These are phyloP conservation scores for Phtheirospermum japonicum DNA, from an alignment of 257 asterid genomes.

Conservation along the genomic window DNA sequence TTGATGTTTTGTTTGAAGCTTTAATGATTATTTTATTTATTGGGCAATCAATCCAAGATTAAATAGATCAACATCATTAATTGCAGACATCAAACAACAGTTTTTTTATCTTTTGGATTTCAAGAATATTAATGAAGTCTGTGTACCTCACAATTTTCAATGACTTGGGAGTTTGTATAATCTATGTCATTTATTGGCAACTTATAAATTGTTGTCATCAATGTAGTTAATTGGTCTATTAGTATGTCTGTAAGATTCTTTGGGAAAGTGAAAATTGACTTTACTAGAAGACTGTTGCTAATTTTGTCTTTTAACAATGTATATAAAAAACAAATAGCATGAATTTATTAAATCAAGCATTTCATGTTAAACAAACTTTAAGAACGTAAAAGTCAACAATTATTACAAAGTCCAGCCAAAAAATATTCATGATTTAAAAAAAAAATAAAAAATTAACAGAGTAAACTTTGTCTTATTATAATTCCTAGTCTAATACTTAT, in stretches of 20 bases:
- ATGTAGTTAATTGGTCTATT: constrained; percentile 39
- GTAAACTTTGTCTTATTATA: constrained; percentile 8
- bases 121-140: constrained; percentile 3
- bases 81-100: constrained; percentile 22
- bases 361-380: constrained; percentile 24
- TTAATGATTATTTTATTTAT: background rate
- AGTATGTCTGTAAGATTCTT: constrained; percentile 56
- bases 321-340: constrained; percentile 28
- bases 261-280: constrained; percentile 27
- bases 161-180: constrained; percentile 31
- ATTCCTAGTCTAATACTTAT: background rate
- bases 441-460: too few relatives aligned
- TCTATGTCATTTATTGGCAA: constrained; percentile 29
- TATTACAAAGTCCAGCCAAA: too few relatives aligned
- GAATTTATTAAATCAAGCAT: constrained; percentile 25
- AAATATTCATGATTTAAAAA: too few relatives aligned
- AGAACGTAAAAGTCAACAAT: constrained; percentile 37
- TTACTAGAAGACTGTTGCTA: constrained; percentile 33
- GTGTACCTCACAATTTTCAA: constrained; percentile 25
- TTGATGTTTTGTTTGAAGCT: too few relatives aligned
- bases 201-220: constrained; percentile 30
- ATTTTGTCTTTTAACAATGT: constrained; percentile 14
- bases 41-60: constrained; percentile 20
- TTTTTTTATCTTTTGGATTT: background rate
- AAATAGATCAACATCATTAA: constrained; percentile 24